A percentile compares a stretch with the other conserved stretches of the same genome.
Conservation (phyloP, 371 early-diverging fungal species). For the Lichtheimia ramosa region DNA sequence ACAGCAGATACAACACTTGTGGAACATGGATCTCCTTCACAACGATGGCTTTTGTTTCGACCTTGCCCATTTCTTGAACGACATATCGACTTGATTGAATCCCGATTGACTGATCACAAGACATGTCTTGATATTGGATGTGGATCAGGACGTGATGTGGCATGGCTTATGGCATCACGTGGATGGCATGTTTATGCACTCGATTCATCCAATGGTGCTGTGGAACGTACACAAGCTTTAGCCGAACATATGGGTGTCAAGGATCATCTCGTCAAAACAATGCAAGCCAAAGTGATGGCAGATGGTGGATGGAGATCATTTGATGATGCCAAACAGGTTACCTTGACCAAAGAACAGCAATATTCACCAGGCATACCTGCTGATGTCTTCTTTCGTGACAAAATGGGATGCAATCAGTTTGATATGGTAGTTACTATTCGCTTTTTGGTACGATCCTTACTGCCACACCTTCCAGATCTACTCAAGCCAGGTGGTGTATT, state of each 20-base stretch:
- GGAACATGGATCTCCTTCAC: neutral
- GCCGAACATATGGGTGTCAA: conserved; percentile 18
- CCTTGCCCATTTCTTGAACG: conserved; percentile 34
- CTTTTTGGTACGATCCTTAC: conserved; percentile 34
- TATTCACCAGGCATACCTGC: conserved; percentile 18
- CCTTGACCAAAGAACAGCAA: neutral
- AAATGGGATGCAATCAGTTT: conserved; percentile 11
- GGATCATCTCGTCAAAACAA: conserved; percentile 5
- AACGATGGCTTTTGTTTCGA: conserved; percentile 28
- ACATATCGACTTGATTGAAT: conserved; percentile 25
- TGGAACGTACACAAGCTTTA: conserved; percentile 31
- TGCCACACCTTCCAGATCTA: conserved; percentile 21
- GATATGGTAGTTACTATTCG: conserved; percentile 46
- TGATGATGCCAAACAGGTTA: neutral
- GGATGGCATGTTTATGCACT: conserved; percentile 37
- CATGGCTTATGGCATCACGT: conserved; percentile 31
- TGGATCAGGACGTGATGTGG: conserved; percentile 47
- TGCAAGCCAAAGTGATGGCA: conserved; percentile 29
- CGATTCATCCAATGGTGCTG: conserved; percentile 33
- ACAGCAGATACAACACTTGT: neutral
- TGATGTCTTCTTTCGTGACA: conserved; percentile 9
- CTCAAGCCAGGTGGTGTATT: conserved; percentile 37
- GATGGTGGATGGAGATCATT: conserved; percentile 32
- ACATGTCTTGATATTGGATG: conserved; percentile 47
- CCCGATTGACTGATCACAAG: neutral